Percentiles rank a stretch among this genome's conserved stretches.
phyloP scores from a whole-genome alignment of 2,329 filamentous ascomycete genomes.

The Tolypocladium ophioglossoides region DNA sequence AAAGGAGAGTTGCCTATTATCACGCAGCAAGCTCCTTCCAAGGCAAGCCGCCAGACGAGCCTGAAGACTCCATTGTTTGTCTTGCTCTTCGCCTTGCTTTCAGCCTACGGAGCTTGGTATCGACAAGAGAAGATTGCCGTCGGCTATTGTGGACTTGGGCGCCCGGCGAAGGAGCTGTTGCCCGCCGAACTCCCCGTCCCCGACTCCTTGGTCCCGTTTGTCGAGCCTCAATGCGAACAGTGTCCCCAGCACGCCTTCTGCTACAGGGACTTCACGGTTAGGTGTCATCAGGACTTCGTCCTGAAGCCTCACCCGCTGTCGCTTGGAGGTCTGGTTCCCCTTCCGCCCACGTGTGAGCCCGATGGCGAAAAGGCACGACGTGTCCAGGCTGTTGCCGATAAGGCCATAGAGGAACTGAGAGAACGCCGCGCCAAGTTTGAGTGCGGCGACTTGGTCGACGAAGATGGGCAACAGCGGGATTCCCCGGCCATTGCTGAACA shows the following conservation, averaged over 20 bases:
- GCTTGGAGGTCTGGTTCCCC: slow-evolving; percentile 66
- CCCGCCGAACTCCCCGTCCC: slow-evolving; percentile 49
- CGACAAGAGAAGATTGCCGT: slow-evolving; percentile 93
- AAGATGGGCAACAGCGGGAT: slow-evolving; percentile 46
- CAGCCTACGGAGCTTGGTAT: slow-evolving; percentile 72
- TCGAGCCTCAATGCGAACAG: slow-evolving; percentile 75
- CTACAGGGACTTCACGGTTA: slow-evolving; percentile 63
- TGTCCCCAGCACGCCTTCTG: slow-evolving; percentile 89
- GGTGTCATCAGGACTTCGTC: slow-evolving; percentile 81
- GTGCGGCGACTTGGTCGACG: slow-evolving; percentile 63
- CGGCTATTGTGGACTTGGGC: slow-evolving; percentile 84
- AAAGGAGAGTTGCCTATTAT: slow-evolving; percentile 37
- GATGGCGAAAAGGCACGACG: slow-evolving; percentile 86
- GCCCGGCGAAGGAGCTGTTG: slow-evolving; percentile 42
- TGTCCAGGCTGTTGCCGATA: slow-evolving; percentile 79
- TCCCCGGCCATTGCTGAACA: slow-evolving; percentile 54
- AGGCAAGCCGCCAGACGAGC: slow-evolving; percentile 28
- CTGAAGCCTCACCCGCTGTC: slow-evolving; percentile 76
- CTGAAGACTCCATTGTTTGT: slow-evolving; percentile 59
- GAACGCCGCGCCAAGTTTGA: slow-evolving; percentile 82
- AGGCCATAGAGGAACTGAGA: slow-evolving; percentile 75
- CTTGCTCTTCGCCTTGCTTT: slow-evolving; percentile 58
- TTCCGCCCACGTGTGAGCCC: slow-evolving; percentile 87
- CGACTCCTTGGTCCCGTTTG: slow-evolving; percentile 56
- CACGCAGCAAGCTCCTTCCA: slow-evolving; percentile 29